Evolutionary conservation across 768 basidiomycete genomes (phyloP), one percentile per base, ranked within the genome.

Genomic region (Tephrocybe sp.): DNA sequence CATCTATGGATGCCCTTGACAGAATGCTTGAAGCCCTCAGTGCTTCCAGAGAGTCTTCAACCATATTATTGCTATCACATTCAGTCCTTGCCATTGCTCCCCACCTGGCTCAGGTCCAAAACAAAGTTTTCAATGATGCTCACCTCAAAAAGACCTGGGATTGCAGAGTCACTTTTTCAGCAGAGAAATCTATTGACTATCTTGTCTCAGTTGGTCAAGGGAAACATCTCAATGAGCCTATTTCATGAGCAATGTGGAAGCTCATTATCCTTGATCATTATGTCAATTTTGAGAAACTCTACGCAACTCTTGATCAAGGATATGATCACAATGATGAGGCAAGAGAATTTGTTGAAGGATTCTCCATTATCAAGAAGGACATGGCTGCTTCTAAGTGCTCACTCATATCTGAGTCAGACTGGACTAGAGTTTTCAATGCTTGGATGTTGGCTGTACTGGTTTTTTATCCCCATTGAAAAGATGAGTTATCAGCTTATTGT

Each of bases 361-460:
- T 38, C 32, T 16, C 50, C 2, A 40, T 59, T 16, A 37, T 56
- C 21, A 54, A 47, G 40, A 56, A 56, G 34, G 55, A 44, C 19
- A 15, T 37, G 9, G 18, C 21, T 19, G 18, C 16, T 18, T n/a
- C 36, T n/a, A 37, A 21, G 12, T 6, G 12, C n/a, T 12, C 36
- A 19, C 8, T 58, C 32, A 37, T 28, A 16, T 28, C 36, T 22
- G 51, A 58, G 25, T 31, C 57, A 7, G 53, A 58, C 3, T 58
- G 50, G 55, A 35, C 40, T 32, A 41, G 55, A 2, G 45, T 59
- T 13, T 59, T 56, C 25, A 47, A 40, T n/a, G 51, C 58, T 1
- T 59, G 55, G 58, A 22, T 19, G 9, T 22, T 30, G 0, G 58
- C 34, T 5, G 52, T 56, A 13, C 21, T 18, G 1, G 19, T 48